phyloP scores from a whole-genome alignment of 192 early-diverging fungal species.

The Phlyctochytrium arcticum region DNA sequence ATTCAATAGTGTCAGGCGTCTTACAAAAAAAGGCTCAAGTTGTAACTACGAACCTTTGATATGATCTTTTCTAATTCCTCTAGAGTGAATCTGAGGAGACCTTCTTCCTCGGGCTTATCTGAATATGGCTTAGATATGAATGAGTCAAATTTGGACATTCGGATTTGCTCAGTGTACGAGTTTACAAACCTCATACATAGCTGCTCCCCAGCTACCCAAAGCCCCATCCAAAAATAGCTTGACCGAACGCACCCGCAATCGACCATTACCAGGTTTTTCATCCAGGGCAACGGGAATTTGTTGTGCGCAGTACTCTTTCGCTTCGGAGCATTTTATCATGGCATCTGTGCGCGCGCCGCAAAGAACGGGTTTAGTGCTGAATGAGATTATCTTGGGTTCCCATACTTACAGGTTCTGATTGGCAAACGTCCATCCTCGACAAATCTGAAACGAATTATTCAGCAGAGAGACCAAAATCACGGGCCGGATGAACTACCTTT shows the following conservation, averaged over 20 bases:
- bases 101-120: neutral
- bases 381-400: too few species aligned
- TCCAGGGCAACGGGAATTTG: conserved; percentile 1
- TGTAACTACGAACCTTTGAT: too few species aligned
- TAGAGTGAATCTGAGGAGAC: too few species aligned
- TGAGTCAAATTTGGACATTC: neutral
- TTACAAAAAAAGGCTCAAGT: too few species aligned
- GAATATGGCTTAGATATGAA: neutral
- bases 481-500: conserved; percentile 22
- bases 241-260: conserved; percentile 37
- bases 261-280: conserved; percentile 17
- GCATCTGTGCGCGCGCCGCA: conserved; percentile 9
- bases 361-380: neutral
- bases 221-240: conserved; percentile 60
- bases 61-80: too few species aligned
- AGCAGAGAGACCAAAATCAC: neutral
- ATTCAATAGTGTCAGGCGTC: neutral
- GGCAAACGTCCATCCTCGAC: conserved; percentile 27
- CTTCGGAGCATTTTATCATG: conserved; percentile 23
- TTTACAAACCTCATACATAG: conserved; percentile 25
- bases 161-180: neutral
- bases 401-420: conserved; percentile 27
- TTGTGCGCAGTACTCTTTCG: conserved; percentile 16
- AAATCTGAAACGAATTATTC: neutral
- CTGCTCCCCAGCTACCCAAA: conserved; percentile 55